Base-by-base conservation (phyloP, 331 rosid species). In the Prunus yedoensis region DNA sequence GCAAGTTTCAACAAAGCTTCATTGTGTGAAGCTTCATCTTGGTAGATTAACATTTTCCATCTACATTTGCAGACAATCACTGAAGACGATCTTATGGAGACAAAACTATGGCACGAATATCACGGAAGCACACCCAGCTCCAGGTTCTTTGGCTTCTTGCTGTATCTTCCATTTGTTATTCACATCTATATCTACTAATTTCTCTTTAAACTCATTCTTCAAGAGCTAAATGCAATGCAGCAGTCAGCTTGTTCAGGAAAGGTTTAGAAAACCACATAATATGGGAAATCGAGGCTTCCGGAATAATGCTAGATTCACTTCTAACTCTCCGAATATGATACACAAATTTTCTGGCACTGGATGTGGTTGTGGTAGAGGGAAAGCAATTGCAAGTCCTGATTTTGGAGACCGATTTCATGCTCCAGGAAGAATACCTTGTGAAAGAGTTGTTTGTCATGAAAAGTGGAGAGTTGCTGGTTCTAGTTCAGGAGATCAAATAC, bases 81-180 rank as follows among this genome's bases (percentile, higher is more conserved):
- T 27, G 75, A 82, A 28, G 28, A 1, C 5, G 90, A 88, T 43
- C 49, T 86, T 1, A 32, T 10, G 32, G 89, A 86, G 16, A 76
- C 87, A 4, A 18, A 25, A 74, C 71, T 81, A 2, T 84, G 92
- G 92, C 88, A 88, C 61, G 87, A 83, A 49, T 8, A 0, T 9
- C 83, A 47, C 53, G 75, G 59, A 11, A 23, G 53, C 18, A 27
- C 25, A 20, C 82, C 73, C 17, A 58, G 16, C 15, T 21, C 16
- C 7, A 83, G 82, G 90, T 88, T 61, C 3, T 4, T 21, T 1
- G 5, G 13, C 50, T 47, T 23, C 8, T 57, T 62, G 12, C 11
- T 28, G 35, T 9, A 9, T 2, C 2, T 28, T 4, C 21, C 4
- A 10, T 25, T 28, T 59, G 5, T 2, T 47, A 43, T 6, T 61